Conservation (phyloP, 345 rosid species). For the Capsella bursapastoris region DNA sequence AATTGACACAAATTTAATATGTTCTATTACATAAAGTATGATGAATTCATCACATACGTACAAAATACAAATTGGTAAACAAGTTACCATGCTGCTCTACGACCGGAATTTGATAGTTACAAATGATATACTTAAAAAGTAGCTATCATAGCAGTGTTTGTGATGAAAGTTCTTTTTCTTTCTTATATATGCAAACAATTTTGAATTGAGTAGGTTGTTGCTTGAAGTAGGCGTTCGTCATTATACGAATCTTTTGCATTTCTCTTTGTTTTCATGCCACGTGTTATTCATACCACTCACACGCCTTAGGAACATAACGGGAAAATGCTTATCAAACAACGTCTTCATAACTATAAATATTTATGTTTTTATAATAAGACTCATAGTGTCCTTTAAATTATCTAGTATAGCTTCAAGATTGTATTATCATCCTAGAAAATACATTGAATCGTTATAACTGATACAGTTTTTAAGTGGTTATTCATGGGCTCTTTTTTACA, state of each 20-base stretch:
- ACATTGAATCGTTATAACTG: neutral
- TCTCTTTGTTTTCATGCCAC: constrained; percentile 29
- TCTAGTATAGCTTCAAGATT: neutral
- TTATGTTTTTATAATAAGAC: no score
- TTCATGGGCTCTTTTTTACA: neutral
- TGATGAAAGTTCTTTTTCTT: neutral
- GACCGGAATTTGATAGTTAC: neutral
- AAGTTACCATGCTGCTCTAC: neutral
- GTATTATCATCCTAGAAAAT: neutral
- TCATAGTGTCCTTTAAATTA: no score
- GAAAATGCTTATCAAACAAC: neutral
- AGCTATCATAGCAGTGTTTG: constrained; percentile 1
- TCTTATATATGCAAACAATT: neutral
- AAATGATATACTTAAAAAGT: neutral
- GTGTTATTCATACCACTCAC: constrained; percentile 19
- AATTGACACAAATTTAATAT: neutral
- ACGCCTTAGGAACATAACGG: constrained; percentile 6
- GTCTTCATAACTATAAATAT: no score
- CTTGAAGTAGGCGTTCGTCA: constrained; percentile 37
- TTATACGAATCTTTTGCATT: constrained; percentile 9
- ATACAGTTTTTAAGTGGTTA: neutral
- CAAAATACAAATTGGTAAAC: neutral
- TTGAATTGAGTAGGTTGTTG: constrained; percentile 36
- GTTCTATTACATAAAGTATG: neutral
- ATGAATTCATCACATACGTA: no score